Base-by-base conservation (phyloP, 768 basidiomycete genomes). In the Rhizopogon sp. region DNA sequence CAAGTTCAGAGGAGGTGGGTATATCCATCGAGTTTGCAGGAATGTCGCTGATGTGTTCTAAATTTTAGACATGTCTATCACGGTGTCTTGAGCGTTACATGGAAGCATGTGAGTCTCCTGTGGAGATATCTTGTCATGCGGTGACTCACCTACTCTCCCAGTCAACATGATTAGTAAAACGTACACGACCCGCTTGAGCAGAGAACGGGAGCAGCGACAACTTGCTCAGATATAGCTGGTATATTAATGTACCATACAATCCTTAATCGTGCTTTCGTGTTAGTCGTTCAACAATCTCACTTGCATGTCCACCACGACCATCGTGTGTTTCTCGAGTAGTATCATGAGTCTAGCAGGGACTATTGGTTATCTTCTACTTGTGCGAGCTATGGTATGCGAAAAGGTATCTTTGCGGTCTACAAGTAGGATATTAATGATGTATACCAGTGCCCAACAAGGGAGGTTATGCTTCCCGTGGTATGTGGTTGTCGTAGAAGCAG, bases 31-130 rank as follows among this genome's bases (percentile, higher is more conserved):
- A 28, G 9, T 31, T 47, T 6, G 31, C 33, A 37, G 10, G 40
- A 16, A 33, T 17, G 17, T 35, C 17, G 40, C 35, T 31, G 50
- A 57, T 25, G 16, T 39, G 13, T 14, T 42, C 29, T 20, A 17
- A 37, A 37, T 29, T 17, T 2, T 55, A 93, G 91, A 84, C 83
- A 28, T 93, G 91, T 62, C 73, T 93, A 42, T 72, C 81, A 6
- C 76, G 83, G 55, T 93, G 91, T 66, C 74, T 91, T 63, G 88
- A 91, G 52, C 81, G 89, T 43, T 93, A 91, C 66, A 76, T 93
- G 75, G 88, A 93, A 70, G 88, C 88, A 37, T 92, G 90, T 91
- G 63, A 74, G 88, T 37, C 33, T 31, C 20, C 20, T 33, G 14
- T 9, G 7, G 14, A 49, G 33, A 8, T 81, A 50, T 31, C 43